Conservation (phyloP, 331 rosid species). For the Pyracantha coccinea region DNA sequence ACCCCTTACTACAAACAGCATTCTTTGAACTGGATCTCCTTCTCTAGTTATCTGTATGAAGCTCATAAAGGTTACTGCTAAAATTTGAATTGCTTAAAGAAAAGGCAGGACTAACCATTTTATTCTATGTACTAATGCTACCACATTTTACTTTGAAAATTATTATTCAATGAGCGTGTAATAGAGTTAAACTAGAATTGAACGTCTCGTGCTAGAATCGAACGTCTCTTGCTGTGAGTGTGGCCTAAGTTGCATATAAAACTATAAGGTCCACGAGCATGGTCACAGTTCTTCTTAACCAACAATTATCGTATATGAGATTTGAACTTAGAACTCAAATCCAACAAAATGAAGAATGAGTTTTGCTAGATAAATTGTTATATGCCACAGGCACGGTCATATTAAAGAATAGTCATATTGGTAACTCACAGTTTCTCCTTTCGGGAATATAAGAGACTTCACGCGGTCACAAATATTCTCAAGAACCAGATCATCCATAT, state of each 20-base stretch:
- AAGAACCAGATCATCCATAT: conserved; percentile 87
- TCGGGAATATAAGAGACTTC: conserved; percentile 82
- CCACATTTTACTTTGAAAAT: neutral
- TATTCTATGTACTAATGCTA: neutral
- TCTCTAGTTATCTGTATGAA: conserved; percentile 55
- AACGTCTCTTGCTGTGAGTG: neutral
- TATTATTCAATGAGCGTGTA: neutral
- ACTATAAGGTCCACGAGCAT: neutral
- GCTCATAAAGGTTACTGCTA: neutral
- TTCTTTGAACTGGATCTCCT: conserved; percentile 90
- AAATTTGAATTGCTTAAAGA: neutral
- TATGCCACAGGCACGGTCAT: neutral
- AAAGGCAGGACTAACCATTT: neutral
- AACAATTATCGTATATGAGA: too few relatives aligned
- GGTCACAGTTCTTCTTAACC: too few relatives aligned
- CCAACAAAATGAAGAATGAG: neutral
- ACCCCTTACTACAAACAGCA: conserved; percentile 87
- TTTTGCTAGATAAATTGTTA: neutral
- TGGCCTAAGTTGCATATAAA: neutral
- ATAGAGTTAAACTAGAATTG: neutral
- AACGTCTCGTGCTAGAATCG: neutral
- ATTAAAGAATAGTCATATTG: neutral
- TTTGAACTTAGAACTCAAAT: neutral
- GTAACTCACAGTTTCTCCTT: conserved; percentile 79
- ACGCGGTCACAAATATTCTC: conserved; percentile 95